Percentiles rank a stretch among this genome's conserved stretches.
Evolutionary conservation across 768 basidiomycete species (phyloP).

Genomic region (Boletus rubroflammeus): DNA sequence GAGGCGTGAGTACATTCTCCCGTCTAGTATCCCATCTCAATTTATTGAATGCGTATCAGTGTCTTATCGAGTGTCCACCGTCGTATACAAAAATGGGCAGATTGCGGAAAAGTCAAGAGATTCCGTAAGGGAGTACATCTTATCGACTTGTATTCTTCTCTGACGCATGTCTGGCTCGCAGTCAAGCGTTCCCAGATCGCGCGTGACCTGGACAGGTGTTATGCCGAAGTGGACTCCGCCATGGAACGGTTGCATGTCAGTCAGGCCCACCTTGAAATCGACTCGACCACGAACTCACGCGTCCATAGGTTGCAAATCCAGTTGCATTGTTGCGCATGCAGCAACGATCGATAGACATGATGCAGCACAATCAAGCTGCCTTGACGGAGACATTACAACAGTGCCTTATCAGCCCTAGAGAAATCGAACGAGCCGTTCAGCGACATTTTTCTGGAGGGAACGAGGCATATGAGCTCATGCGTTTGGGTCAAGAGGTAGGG

Average conservation of each 20-base stretch:
- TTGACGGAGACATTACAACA: conserved; percentile 39
- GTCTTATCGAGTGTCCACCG: conserved; percentile 39
- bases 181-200: conserved; percentile 47
- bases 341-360: conserved; percentile 25
- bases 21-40: not conserved
- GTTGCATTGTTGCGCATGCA: conserved; percentile 29
- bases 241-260: conserved; percentile 44
- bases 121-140: conserved; percentile 33
- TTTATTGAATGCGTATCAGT: conserved; percentile 25
- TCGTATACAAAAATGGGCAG: conserved; percentile 39
- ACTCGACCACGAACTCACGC: not conserved
- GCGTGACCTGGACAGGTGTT: conserved; percentile 42
- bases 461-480: conserved; percentile 48
- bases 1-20: conserved; percentile 35
- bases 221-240: conserved; percentile 40
- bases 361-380: conserved; percentile 30
- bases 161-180: conserved; percentile 18
- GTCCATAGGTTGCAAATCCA: conserved; percentile 21
- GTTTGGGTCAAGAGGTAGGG: conserved; percentile 46
- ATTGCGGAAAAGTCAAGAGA: conserved; percentile 35
- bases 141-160: not conserved
- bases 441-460: conserved; percentile 40
- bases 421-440: conserved; percentile 37
- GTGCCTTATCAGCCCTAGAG: conserved; percentile 36
- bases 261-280: not conserved